These are phyloP conservation scores for Artomyces pyxidatus DNA, from an alignment of 768 basidiomycete genomes.

Conservation along the genomic window DNA sequence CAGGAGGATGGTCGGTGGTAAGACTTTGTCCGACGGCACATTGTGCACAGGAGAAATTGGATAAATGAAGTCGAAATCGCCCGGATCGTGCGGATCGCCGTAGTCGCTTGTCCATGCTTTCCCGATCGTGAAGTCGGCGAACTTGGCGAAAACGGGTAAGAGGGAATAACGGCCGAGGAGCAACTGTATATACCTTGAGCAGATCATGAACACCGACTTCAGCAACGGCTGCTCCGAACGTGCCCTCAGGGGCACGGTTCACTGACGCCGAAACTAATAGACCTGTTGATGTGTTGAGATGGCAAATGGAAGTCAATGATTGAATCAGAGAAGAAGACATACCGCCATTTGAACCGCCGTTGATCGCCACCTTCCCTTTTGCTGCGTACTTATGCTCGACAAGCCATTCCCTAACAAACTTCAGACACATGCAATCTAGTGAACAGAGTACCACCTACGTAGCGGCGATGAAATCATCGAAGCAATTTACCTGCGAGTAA, in stretches of 20 bases:
- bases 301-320: background rate
- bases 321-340: constrained; percentile 16
- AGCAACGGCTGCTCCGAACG: constrained; percentile 70
- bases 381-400: constrained; percentile 66
- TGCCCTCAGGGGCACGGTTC: constrained; percentile 68
- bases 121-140: constrained; percentile 72
- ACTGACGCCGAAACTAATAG: constrained; percentile 80
- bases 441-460: constrained; percentile 38
- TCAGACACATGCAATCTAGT: background rate
- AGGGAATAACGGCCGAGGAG: background rate
- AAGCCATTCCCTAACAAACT: constrained; percentile 48
- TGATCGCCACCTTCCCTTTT: constrained; percentile 64
- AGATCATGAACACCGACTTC: constrained; percentile 80
- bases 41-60: constrained; percentile 79
- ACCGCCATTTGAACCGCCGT: constrained; percentile 81
- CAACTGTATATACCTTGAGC: constrained; percentile 45
- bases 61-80: constrained; percentile 80
- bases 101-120: constrained; percentile 76
- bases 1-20: constrained; percentile 68
- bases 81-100: constrained; percentile 63
- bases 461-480: constrained; percentile 78
- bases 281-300: constrained; percentile 30
- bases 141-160: constrained; percentile 33
- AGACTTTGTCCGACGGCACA: constrained; percentile 46
- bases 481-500: constrained; percentile 51